These are phyloP conservation scores for Rhinocladiella mackenziei DNA, from an alignment of 2,329 filamentous ascomycete species.

Conservation along the genomic window DNA sequence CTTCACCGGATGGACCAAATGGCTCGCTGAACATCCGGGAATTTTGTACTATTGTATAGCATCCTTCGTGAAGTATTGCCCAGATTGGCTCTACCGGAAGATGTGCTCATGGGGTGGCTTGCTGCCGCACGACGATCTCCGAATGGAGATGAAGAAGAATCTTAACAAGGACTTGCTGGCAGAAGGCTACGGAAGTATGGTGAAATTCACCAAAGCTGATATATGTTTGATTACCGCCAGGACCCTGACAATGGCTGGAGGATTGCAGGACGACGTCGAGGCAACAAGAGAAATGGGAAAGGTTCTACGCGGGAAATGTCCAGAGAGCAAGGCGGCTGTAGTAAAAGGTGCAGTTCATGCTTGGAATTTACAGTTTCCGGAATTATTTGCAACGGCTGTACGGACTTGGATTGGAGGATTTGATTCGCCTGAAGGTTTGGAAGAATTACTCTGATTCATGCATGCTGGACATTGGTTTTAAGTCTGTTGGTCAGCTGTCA, in stretches of 20 bases:
- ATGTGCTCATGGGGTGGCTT: no score
- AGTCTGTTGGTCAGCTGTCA: no score
- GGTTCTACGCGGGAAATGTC: not conserved
- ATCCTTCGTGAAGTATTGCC: conserved; percentile 1
- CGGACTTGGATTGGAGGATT: conserved; percentile 1
- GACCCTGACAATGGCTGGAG: conserved; percentile 6
- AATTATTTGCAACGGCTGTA: conserved; percentile 7
- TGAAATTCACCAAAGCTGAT: conserved; percentile 5
- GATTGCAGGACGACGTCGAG: conserved; percentile 4
- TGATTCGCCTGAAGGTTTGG: not conserved
- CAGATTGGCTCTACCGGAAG: no score
- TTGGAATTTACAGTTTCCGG: conserved; percentile 4
- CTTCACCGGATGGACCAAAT: conserved; percentile 1
- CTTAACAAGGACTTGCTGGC: not conserved
- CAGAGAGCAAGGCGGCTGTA: conserved; percentile 4
- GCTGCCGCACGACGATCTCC: no score
- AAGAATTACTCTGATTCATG: not conserved
- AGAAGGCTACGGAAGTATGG: not conserved
- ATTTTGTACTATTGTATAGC: conserved; percentile 2
- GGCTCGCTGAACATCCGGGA: conserved; percentile 1
- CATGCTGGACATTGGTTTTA: no score
- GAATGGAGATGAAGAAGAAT: not conserved
- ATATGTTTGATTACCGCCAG: conserved; percentile 2
- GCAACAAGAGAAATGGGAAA: conserved; percentile 6
- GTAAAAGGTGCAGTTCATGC: conserved; percentile 4